Evolutionary conservation across 139 green algal species (phyloP).

Genomic region (Coccomyxa sp.): DNA sequence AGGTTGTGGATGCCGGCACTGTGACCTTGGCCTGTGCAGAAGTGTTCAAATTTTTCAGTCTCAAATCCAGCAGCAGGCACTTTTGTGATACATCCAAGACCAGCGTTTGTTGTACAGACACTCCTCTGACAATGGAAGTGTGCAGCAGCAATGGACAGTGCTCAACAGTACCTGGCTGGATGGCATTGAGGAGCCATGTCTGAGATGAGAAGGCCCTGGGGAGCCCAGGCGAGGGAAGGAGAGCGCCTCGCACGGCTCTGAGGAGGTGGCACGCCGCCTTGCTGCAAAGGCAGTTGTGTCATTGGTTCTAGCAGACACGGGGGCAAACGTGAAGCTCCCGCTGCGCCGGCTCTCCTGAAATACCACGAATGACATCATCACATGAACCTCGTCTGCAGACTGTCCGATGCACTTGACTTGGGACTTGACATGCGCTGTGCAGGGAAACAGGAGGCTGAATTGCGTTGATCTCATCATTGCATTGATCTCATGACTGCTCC

Average conservation of each 20-base stretch:
- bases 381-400: background rate
- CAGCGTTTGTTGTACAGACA: too few species aligned
- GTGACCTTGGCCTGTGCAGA: too few species aligned
- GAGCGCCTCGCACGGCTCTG: background rate
- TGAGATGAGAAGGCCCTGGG: too few species aligned
- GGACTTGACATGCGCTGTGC: background rate
- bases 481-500: background rate
- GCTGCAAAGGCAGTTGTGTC: background rate
- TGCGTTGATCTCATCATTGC: background rate
- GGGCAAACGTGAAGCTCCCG: background rate
- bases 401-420: background rate
- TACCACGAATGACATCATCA: background rate
- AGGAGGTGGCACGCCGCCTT: background rate
- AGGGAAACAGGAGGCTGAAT: background rate
- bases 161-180: too few species aligned
- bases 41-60: too few species aligned
- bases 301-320: background rate
- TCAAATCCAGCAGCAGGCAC: too few species aligned
- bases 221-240: background rate
- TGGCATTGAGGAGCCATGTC: too few species aligned
- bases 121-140: too few species aligned
- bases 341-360: background rate
- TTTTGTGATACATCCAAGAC: too few species aligned
- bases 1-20: too few species aligned
- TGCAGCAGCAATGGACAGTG: too few species aligned